These are phyloP conservation scores for Lichina pygmaea DNA, from an alignment of 495 filamentous ascomycete species.

Conservation along the genomic window DNA sequence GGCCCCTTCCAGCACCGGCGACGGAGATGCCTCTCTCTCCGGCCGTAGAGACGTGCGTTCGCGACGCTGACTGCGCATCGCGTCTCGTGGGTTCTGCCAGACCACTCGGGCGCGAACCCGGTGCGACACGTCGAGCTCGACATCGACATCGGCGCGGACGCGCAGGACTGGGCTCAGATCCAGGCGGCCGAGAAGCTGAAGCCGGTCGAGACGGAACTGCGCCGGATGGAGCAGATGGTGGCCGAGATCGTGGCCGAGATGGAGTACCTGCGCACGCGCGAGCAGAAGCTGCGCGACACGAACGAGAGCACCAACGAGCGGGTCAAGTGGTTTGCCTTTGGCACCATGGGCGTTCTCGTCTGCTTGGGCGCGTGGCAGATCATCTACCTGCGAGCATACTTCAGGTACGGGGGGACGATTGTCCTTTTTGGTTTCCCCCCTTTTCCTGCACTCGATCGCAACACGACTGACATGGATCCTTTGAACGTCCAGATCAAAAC, in stretches of 20 bases:
- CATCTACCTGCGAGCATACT: constrained; percentile 90
- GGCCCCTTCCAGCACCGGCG: neutral
- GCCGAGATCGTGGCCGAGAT: constrained; percentile 61
- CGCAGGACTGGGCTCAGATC: constrained; percentile 92
- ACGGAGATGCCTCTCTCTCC: neutral
- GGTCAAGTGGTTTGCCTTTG: constrained; percentile 95
- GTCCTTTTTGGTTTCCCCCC: neutral
- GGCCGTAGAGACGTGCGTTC: neutral
- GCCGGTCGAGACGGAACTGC: constrained; percentile 84
- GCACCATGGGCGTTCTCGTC: constrained; percentile 80
- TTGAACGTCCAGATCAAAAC: constrained; percentile 37
- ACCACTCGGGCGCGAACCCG: constrained; percentile 23
- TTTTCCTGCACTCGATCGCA: neutral
- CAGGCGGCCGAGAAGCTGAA: constrained; percentile 94
- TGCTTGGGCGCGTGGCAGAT: constrained; percentile 90
- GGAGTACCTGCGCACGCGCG: constrained; percentile 71
- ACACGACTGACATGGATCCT: neutral
- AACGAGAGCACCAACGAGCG: constrained; percentile 98
- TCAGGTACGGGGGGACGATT: constrained; percentile 28
- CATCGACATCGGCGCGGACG: constrained; percentile 95
- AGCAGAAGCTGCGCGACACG: constrained; percentile 91
- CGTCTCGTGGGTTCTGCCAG: neutral
- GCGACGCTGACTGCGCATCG: constrained; percentile 3
- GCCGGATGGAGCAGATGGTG: constrained; percentile 74
- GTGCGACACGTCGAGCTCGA: constrained; percentile 74